Conservation (phyloP, 2,329 filamentous ascomycete genomes). For the Tolypocladium inflatum region DNA sequence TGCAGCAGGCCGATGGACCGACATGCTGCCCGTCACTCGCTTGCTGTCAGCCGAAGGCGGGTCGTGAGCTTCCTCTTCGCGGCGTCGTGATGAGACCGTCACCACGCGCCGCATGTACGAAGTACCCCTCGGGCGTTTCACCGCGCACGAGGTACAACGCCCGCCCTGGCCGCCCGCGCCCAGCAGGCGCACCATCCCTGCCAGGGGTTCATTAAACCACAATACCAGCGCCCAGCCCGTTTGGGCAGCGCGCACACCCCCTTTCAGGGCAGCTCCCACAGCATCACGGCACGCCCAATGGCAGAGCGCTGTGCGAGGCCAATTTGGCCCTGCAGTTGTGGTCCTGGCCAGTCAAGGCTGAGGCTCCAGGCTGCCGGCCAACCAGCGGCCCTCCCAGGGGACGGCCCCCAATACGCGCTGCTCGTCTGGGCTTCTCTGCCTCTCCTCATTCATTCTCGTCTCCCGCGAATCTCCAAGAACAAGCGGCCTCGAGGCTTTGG, state of each 20-base stretch:
- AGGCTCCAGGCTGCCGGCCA: background rate
- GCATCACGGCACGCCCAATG: background rate
- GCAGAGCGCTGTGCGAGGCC: background rate
- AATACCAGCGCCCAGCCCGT: background rate
- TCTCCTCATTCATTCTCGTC: background rate
- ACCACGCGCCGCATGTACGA: background rate
- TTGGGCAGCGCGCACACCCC: background rate
- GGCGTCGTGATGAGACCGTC: background rate
- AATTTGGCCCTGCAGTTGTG: background rate
- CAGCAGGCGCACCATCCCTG: background rate
- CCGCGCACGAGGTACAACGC: background rate
- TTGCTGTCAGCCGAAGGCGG: too few species aligned
- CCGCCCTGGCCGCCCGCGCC: too few species aligned
- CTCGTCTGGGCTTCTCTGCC: background rate
- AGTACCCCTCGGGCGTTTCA: background rate
- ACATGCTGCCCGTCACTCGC: too few species aligned
- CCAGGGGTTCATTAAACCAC: background rate
- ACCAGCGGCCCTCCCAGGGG: background rate
- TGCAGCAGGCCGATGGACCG: too few species aligned
- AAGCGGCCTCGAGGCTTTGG: background rate
- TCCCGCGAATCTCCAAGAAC: background rate
- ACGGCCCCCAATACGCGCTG: background rate
- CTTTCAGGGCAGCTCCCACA: background rate
- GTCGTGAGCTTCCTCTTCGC: too few species aligned
- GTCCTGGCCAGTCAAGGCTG: background rate